Conservation (phyloP, 768 basidiomycete species). For the Leccinum uliginosum region DNA sequence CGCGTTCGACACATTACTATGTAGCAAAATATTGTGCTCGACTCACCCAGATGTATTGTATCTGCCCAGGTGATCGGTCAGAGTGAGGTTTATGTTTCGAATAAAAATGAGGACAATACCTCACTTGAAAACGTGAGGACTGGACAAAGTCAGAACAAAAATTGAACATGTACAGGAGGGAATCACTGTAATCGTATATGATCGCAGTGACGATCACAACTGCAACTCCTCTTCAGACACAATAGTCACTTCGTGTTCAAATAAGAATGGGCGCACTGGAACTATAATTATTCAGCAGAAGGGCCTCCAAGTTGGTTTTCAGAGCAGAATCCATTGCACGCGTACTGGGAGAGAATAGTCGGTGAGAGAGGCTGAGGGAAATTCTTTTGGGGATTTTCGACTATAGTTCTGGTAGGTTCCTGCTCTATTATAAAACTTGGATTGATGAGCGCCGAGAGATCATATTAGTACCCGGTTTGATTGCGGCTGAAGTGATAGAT, state of each 20-base stretch:
- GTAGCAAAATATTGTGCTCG: no score
- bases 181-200: not conserved
- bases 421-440: no score
- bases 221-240: not conserved
- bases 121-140: constrained; percentile 9
- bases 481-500: no score
- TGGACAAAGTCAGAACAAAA: not conserved
- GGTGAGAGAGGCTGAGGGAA: not conserved
- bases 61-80: no score
- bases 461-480: no score
- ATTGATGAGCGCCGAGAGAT: no score
- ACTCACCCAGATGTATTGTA: constrained; percentile 13
- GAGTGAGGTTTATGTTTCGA: no score
- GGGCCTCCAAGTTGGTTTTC: not conserved
- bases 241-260: no score
- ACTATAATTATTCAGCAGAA: not conserved
- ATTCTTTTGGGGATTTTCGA: not conserved
- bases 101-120: not conserved
- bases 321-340: not conserved
- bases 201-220: not conserved
- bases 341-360: not conserved
- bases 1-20: not conserved
- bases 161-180: no score
- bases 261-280: not conserved
- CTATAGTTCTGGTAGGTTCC: not conserved